phyloP scores from a whole-genome alignment of 495 filamentous ascomycete genomes.

The Aspergillus indologenus region DNA sequence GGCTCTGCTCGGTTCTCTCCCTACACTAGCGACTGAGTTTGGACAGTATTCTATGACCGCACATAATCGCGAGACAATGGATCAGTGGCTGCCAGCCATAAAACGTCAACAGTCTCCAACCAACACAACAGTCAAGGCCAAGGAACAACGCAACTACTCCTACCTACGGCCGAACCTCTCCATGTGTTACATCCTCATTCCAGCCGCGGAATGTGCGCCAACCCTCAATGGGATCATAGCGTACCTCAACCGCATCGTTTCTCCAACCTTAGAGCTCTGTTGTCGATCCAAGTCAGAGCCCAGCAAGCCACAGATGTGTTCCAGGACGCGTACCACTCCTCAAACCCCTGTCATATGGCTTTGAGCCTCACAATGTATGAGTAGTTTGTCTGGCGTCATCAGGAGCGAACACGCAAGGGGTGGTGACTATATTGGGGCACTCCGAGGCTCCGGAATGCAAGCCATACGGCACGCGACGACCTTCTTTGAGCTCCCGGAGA shows the following conservation, averaged over 20 bases:
- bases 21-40: too few species aligned
- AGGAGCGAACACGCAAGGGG: not conserved
- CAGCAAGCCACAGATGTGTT: not conserved
- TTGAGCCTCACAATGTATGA: not conserved
- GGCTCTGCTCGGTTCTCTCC: too few species aligned
- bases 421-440: not conserved
- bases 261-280: not conserved
- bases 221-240: too few species aligned
- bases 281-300: not conserved
- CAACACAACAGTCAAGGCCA: not conserved
- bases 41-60: too few species aligned
- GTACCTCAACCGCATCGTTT: too few species aligned
- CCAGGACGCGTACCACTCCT: not conserved
- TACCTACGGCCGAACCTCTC: not conserved
- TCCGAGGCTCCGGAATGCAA: not conserved
- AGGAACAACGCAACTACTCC: not conserved
- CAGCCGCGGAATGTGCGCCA: not conserved
- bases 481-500: not conserved
- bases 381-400: slow-evolving; percentile 1
- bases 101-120: not conserved
- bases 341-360: not conserved
- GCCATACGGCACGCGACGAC: not conserved
- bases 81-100: too few species aligned
- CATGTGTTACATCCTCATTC: not conserved
- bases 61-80: too few species aligned